These are phyloP conservation scores for Jasminum sambac DNA, from an alignment of 257 asterid species.

Conservation along the genomic window DNA sequence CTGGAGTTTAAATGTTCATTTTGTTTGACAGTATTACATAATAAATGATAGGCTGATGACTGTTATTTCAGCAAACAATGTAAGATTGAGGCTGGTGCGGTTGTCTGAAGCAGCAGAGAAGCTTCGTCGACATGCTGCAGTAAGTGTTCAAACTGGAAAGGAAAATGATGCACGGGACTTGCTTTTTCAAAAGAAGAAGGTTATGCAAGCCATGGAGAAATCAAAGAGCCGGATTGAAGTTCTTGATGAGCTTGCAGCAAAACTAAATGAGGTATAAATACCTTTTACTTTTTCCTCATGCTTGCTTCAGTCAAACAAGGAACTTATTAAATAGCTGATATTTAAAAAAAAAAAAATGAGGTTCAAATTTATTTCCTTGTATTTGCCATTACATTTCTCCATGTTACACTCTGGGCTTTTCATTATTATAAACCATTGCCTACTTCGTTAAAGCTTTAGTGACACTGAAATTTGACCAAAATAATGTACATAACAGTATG, in stretches of 20 bases:
- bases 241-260: conserved; percentile 70
- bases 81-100: conserved; percentile 77
- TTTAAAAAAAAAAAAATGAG: background rate
- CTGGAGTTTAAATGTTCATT: background rate
- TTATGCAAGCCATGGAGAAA: conserved; percentile 87
- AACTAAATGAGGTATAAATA: conserved; percentile 68
- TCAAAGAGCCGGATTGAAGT: conserved; percentile 75
- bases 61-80: conserved; percentile 63
- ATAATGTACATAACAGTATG: background rate
- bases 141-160: conserved; percentile 65
- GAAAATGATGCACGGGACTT: conserved; percentile 82
- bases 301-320: background rate
- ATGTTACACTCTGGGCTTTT: background rate
- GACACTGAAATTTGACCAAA: background rate
- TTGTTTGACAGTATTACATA: background rate
- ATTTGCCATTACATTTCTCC: background rate
- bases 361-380: background rate
- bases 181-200: conserved; percentile 80
- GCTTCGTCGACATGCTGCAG: conserved; percentile 75
- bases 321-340: background rate
- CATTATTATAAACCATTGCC: background rate
- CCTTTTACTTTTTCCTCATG: background rate
- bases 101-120: conserved; percentile 90
- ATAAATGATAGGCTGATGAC: conserved; percentile 14
- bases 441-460: background rate